Percentiles rank a stretch among this genome's conserved stretches.
These are phyloP conservation scores for Globisporangium spinosum DNA, from an alignment of 352 stramenopile genomes.

Conservation along the genomic window DNA sequence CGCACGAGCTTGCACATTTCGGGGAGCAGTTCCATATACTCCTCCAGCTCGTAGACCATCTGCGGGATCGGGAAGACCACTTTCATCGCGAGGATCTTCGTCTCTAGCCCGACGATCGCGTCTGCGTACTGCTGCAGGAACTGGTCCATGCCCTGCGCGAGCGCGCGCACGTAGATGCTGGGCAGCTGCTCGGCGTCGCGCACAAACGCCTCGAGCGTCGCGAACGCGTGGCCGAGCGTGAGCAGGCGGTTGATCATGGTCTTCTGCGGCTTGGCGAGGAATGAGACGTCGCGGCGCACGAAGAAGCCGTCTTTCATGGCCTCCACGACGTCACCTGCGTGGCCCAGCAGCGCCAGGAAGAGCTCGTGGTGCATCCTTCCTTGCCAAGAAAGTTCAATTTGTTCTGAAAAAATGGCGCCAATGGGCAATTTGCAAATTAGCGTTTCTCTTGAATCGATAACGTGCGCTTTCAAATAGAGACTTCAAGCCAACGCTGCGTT, in stretches of 20 bases:
- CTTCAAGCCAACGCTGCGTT: neutral
- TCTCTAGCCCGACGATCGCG: constrained; percentile 48
- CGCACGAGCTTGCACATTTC: constrained; percentile 53
- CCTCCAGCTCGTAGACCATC: constrained; percentile 65
- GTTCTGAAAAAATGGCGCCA: neutral
- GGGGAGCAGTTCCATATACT: constrained; percentile 55
- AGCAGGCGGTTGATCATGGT: constrained; percentile 55
- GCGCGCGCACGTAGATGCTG: constrained; percentile 55
- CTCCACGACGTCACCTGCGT: constrained; percentile 61
- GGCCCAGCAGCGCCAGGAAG: constrained; percentile 68
- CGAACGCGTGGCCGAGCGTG: constrained; percentile 46
- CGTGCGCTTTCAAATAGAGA: neutral
- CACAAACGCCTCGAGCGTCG: constrained; percentile 50
- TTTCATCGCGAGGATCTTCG: constrained; percentile 38
- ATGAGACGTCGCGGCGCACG: constrained; percentile 35
- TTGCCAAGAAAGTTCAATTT: constrained; percentile 11
- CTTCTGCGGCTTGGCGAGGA: constrained; percentile 49
- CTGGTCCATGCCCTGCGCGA: constrained; percentile 52
- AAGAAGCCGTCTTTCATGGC: constrained; percentile 54
- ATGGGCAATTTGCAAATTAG: neutral
- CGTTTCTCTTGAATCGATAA: neutral
- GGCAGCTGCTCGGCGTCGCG: constrained; percentile 19
- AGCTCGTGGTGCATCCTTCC: constrained; percentile 70
- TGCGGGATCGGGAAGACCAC: constrained; percentile 57
- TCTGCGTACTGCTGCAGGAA: constrained; percentile 53